Base-by-base conservation (phyloP, 352 stramenopile species). In the Globisporangium apiculatum region DNA sequence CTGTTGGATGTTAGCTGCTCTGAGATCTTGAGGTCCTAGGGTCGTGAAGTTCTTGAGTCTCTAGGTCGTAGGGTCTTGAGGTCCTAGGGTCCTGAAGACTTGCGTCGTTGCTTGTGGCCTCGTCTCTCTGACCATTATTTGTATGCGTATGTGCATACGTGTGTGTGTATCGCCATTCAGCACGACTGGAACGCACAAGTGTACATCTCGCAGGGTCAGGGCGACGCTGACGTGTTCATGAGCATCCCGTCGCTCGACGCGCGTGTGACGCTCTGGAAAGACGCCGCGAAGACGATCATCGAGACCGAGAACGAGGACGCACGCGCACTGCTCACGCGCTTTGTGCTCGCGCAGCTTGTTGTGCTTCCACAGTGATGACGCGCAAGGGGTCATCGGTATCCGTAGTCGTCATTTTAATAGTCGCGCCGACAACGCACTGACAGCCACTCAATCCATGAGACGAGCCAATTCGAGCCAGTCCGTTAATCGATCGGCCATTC, bases 141-240 rank as follows among this genome's bases (percentile, higher is more conserved):
- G 14, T 31, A 9, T 48, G 43, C 9, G 5, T 24, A 17, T n/a
- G 15, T 35, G n/a, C n/a, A 14, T 8, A 49, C n/a, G n/a, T 35
- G 15, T 49, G 8, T 50, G 15, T 53, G 41, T 57, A 2, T 58
- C 36, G 4, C 35, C 54, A 11, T 5, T 41, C 55, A 93, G 83
- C 74, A 91, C 45, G 76, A 91, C 40, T 61, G 70, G 12, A 69
- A 83, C 46, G 72, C 81, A 2, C 77, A 89, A 46, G 79, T 91
- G 15, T 91, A 90, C 55, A 78, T 90, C 56, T 90, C 83, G n/a
- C 79, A 89, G 56, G 81, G 81, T 0, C 83, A 86, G 36, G 74
- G 82, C 56, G 82, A 87, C 51, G 79, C 80, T 4, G 83, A 93
- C 15, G 80, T 88, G 38, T 86, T 91, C 58, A 83, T 93, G 66